A percentile compares a stretch with the other conserved stretches of the same genome.
phyloP scores from a whole-genome alignment of 257 asterid species.

The Anisodus tanguticus region DNA sequence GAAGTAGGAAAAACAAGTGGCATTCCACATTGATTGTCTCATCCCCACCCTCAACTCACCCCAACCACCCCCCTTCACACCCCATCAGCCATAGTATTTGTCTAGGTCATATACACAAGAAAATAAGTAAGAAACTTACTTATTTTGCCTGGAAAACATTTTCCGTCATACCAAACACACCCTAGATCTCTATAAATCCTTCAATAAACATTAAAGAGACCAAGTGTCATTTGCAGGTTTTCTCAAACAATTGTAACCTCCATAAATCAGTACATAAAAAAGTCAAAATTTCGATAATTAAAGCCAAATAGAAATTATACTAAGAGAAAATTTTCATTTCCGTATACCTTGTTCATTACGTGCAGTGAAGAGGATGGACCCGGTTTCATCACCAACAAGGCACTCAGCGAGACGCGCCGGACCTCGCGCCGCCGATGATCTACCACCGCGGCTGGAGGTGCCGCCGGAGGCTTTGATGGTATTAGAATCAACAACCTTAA shows the following conservation, averaged over 20 bases:
- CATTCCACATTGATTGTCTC: too few relatives aligned
- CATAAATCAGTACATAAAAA: neutral
- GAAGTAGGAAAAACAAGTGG: too few relatives aligned
- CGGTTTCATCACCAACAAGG: slow-evolving; percentile 51
- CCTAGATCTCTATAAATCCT: neutral
- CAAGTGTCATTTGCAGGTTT: neutral
- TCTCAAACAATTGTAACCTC: neutral
- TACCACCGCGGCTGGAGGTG: slow-evolving; percentile 20
- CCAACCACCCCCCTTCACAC: too few relatives aligned
- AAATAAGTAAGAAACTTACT: too few relatives aligned
- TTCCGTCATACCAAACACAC: too few relatives aligned
- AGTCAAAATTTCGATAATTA: neutral
- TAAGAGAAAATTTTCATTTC: neutral
- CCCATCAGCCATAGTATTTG: too few relatives aligned
- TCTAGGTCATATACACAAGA: too few relatives aligned
- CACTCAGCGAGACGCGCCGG: slow-evolving; percentile 47
- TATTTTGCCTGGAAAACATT: too few relatives aligned
- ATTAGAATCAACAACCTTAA: slow-evolving; percentile 47
- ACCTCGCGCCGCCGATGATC: slow-evolving; percentile 38
- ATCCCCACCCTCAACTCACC: too few relatives aligned
- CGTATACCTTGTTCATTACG: slow-evolving; percentile 48
- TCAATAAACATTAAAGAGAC: neutral
- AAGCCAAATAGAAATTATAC: neutral
- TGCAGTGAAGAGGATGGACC: slow-evolving; percentile 45
- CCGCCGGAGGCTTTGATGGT: slow-evolving; percentile 34